phyloP scores from a whole-genome alignment of 495 filamentous ascomycete species.

The Penicillium soppii region DNA sequence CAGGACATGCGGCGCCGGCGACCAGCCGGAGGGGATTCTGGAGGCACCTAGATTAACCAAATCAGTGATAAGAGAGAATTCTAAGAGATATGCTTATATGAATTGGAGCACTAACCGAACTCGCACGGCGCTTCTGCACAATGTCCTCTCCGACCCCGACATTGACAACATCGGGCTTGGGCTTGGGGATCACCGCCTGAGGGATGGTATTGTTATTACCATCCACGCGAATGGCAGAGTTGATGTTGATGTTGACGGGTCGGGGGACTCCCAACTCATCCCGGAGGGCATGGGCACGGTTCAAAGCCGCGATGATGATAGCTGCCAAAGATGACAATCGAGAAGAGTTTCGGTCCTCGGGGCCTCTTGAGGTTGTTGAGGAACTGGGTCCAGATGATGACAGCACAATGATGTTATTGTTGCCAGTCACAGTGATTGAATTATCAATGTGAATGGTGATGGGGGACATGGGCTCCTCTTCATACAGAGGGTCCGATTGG shows the following conservation, averaged over 20 bases:
- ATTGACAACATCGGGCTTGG: neutral
- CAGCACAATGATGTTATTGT: conserved; percentile 32
- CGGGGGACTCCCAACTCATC: conserved; percentile 4
- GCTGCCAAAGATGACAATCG: neutral
- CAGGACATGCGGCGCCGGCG: neutral
- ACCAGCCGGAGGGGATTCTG: neutral
- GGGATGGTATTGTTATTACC: neutral
- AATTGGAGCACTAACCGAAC: neutral
- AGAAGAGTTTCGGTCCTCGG: neutral
- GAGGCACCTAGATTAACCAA: neutral
- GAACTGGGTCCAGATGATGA: conserved; percentile 10
- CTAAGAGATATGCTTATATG: neutral
- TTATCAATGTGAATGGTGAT: conserved; percentile 37
- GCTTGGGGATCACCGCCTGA: neutral
- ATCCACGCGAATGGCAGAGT: neutral
- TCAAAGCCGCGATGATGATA: conserved; percentile 10
- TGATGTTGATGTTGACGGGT: neutral
- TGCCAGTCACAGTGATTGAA: conserved; percentile 35
- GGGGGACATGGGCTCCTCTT: conserved; percentile 5
- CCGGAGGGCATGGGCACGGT: conserved; percentile 6
- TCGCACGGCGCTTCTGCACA: conserved; percentile 1
- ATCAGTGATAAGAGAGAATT: neutral
- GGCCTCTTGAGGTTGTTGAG: neutral
- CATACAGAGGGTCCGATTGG: neutral
- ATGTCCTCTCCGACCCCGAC: neutral